These are phyloP conservation scores for Isochrysis galbana DNA, from an alignment of 78 protist species.

Conservation along the genomic window DNA sequence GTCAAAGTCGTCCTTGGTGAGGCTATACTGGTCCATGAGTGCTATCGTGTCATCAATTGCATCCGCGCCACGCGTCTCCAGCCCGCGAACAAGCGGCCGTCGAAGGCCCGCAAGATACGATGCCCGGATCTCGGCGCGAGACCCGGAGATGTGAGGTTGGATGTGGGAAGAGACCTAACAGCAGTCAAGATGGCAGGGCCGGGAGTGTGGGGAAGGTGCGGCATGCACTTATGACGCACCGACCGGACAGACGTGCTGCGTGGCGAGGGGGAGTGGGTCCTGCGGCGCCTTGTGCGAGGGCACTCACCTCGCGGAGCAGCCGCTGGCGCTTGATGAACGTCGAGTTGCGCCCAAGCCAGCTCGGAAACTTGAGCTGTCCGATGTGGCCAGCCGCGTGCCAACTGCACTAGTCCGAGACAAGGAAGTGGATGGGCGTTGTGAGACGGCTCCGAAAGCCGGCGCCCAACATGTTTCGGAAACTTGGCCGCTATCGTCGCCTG, in stretches of 20 bases:
- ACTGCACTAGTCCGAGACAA: too few relatives aligned
- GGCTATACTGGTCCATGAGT: background rate
- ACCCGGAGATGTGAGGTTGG: constrained; percentile 24
- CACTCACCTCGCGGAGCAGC: constrained; percentile 8
- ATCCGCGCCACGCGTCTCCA: background rate
- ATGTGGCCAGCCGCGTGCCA: background rate
- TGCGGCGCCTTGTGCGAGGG: too few relatives aligned
- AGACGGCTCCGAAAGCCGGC: too few relatives aligned
- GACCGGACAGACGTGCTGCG: background rate
- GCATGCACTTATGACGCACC: too few relatives aligned
- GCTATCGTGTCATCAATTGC: background rate
- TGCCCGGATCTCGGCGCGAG: background rate
- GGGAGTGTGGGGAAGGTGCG: constrained; percentile 39
- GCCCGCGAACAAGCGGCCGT: background rate
- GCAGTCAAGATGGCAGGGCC: background rate
- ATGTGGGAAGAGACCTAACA: background rate
- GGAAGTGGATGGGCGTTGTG: too few relatives aligned
- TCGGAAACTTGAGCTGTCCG: background rate
- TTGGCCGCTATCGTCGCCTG: too few relatives aligned
- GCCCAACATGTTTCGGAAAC: too few relatives aligned
- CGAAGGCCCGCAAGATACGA: background rate
- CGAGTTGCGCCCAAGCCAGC: constrained; percentile 45
- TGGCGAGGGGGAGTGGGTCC: too few relatives aligned
- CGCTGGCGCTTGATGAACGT: constrained; percentile 49
- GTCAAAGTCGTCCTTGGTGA: constrained; percentile 42